phyloP scores from a whole-genome alignment of 768 basidiomycete genomes.

The Hemileccinum impolitum region DNA sequence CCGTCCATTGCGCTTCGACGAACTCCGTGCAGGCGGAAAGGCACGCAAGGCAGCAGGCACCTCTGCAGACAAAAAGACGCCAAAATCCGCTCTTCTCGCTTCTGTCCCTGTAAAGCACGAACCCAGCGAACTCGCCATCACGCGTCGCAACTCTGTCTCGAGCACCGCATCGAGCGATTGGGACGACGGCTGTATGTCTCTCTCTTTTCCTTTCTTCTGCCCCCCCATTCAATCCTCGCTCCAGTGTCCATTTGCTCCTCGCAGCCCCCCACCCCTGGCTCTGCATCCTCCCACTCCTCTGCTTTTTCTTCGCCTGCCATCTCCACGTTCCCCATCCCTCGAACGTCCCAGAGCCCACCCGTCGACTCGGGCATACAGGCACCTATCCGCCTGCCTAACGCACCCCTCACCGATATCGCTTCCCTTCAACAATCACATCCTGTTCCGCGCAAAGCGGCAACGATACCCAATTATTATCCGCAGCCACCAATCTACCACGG shows the following conservation, averaged over 20 bases:
- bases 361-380: constrained; percentile 43
- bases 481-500: constrained; percentile 27
- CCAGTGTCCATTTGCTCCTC: constrained; percentile 33
- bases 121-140: constrained; percentile 47
- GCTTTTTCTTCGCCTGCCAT: constrained; percentile 65
- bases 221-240: not conserved
- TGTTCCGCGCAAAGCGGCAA: constrained; percentile 32
- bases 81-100: constrained; percentile 30
- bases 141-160: constrained; percentile 62
- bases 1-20: constrained; percentile 82
- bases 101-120: constrained; percentile 58
- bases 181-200: constrained; percentile 70
- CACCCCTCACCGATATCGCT: constrained; percentile 68
- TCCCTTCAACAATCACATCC: constrained; percentile 40
- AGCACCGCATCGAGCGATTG: constrained; percentile 62
- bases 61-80: constrained; percentile 29
- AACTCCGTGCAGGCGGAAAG: constrained; percentile 84
- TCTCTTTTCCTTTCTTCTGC: not conserved
- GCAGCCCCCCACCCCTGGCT: constrained; percentile 33
- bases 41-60: constrained; percentile 48
- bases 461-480: constrained; percentile 33
- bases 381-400: constrained; percentile 68
- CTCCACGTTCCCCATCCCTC: constrained; percentile 57
- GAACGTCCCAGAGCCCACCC: constrained; percentile 49
- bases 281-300: constrained; percentile 58